These are phyloP conservation scores for Symbiodinium natans DNA, from an alignment of 73 alveolate genomes.

Conservation along the genomic window DNA sequence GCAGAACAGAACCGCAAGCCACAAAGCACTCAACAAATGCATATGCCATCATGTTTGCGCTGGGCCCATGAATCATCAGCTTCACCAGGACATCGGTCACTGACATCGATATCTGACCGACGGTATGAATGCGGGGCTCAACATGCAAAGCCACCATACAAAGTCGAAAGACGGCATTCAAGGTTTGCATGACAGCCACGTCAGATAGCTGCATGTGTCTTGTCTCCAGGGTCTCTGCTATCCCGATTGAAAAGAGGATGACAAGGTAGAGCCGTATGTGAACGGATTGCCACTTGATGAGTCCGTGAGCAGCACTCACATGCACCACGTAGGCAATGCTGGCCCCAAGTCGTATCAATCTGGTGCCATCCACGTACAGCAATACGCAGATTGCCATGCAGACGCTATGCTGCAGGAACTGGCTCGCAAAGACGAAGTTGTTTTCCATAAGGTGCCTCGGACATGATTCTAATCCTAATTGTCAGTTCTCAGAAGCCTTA, in stretches of 20 bases:
- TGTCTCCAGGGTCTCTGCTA: background rate
- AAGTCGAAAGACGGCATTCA: background rate
- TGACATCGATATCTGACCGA: background rate
- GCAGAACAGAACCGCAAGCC: background rate
- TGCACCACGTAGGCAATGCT: background rate
- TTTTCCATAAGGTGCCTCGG: background rate
- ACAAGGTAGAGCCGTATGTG: background rate
- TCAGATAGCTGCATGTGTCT: background rate
- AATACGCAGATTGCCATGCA: background rate
- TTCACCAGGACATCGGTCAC: background rate
- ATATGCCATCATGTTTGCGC: background rate
- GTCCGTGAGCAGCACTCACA: background rate
- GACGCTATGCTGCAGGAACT: background rate
- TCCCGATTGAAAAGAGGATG: background rate
- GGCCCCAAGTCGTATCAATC: background rate
- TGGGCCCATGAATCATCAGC: background rate
- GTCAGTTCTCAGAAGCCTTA: too few relatives aligned
- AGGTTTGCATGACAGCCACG: background rate
- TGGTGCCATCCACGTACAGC: background rate
- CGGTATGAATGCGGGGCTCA: background rate
- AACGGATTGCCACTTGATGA: background rate
- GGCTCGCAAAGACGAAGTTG: background rate
- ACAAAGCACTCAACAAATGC: background rate
- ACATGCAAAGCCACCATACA: background rate
- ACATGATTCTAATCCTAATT: too few relatives aligned